phyloP scores from a whole-genome alignment of 768 basidiomycete genomes.

The Mycena polygramma region DNA sequence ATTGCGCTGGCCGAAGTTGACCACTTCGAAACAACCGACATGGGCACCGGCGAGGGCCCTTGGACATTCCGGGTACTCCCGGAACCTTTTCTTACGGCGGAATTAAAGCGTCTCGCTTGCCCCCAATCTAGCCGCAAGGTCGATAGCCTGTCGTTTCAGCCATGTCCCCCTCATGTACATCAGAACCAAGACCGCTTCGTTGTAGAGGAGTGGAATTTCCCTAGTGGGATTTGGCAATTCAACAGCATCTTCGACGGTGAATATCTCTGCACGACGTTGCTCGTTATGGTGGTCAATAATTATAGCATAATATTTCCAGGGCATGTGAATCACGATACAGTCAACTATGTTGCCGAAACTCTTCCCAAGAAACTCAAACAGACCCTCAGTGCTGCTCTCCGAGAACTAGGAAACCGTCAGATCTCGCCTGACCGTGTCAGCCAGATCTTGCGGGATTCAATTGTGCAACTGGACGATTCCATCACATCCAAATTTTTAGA shows the following conservation, averaged over 20 bases:
- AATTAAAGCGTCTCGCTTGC: slow-evolving; percentile 54
- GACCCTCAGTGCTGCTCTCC: slow-evolving; percentile 45
- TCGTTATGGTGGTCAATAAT: slow-evolving; percentile 40
- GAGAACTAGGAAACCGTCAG: slow-evolving; percentile 42
- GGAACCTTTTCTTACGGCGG: slow-evolving; percentile 54
- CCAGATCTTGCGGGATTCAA: slow-evolving; percentile 51
- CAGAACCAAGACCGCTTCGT: slow-evolving; percentile 53
- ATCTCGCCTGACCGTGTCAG: slow-evolving; percentile 53
- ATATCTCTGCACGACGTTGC: slow-evolving; percentile 8
- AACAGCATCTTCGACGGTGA: slow-evolving; percentile 53
- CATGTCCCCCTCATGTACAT: slow-evolving; percentile 46
- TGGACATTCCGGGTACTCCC: slow-evolving; percentile 67
- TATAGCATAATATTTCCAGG: slow-evolving; percentile 46
- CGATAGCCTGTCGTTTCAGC: slow-evolving; percentile 51
- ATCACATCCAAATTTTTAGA: slow-evolving; percentile 59
- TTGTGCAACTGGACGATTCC: slow-evolving; percentile 56
- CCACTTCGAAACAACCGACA: slow-evolving; percentile 65
- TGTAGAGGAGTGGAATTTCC: slow-evolving; percentile 48
- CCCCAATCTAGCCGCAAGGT: slow-evolving; percentile 49
- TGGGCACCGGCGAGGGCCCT: slow-evolving; percentile 64
- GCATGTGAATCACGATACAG: slow-evolving; percentile 63
- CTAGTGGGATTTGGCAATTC: slow-evolving; percentile 50
- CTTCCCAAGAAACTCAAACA: slow-evolving; percentile 57
- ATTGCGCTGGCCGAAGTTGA: slow-evolving; percentile 67
- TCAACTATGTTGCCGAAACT: slow-evolving; percentile 55